phyloP scores from a whole-genome alignment of 148 eudicot species.

The Rhododendron vialii region DNA sequence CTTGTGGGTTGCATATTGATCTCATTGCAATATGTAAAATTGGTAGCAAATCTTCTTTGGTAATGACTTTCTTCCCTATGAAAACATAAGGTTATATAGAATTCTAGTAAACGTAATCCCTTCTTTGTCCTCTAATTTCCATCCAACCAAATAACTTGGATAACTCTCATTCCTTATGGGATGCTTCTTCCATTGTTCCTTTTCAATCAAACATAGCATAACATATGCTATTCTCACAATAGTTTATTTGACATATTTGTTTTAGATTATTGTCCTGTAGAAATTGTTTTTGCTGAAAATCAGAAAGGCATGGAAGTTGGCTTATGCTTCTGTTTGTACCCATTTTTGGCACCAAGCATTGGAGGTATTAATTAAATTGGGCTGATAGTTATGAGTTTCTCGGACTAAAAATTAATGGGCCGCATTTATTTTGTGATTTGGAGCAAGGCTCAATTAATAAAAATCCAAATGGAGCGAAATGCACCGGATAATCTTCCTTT shows the following conservation, averaged over 20 bases:
- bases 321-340: background rate
- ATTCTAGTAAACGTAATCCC: background rate
- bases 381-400: no score
- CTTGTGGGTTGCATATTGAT: background rate
- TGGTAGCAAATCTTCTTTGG: background rate
- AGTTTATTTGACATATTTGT: background rate
- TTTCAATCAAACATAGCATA: background rate
- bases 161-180: background rate
- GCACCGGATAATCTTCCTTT: no score
- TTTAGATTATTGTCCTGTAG: background rate
- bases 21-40: background rate
- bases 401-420: no score
- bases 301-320: background rate
- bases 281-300: background rate
- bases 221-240: background rate
- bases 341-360: no score
- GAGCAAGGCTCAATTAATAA: no score
- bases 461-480: no score
- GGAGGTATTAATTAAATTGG: no score
- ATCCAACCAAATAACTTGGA: background rate
- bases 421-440: no score
- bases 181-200: background rate
- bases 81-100: background rate
- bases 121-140: background rate
- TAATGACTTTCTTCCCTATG: background rate